Percentiles rank a stretch among this genome's conserved stretches.
phyloP scores from a whole-genome alignment of 306 rosid species.

The Trifolium fragiferum region DNA sequence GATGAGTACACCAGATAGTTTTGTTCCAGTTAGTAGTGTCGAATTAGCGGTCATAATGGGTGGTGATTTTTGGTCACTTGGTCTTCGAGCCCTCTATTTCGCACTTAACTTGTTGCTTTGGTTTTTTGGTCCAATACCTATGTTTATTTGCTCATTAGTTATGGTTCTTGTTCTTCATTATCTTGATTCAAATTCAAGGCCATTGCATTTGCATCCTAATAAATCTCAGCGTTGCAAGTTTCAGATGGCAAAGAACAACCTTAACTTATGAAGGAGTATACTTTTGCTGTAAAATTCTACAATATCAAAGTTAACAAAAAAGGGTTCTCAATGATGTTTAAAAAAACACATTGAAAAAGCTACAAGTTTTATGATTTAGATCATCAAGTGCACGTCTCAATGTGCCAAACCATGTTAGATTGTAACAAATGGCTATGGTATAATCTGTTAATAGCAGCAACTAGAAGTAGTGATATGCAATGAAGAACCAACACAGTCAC shows the following conservation, averaged over 20 bases:
- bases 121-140: conserved; percentile 92
- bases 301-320: not conserved
- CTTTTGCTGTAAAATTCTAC: not conserved
- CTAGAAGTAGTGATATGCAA: not conserved
- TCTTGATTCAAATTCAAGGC: conserved; percentile 69
- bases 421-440: conserved; percentile 8
- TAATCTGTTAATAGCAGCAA: not conserved
- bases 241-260: conserved; percentile 21
- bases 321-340: not conserved
- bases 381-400: not conserved
- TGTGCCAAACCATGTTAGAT: not conserved
- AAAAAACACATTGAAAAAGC: not conserved
- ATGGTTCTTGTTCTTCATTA: conserved; percentile 56
- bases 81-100: conserved; percentile 75
- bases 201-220: conserved; percentile 46
- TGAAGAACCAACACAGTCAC: not conserved
- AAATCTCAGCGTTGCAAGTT: conserved; percentile 11
- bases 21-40: conserved; percentile 56
- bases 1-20: conserved; percentile 62
- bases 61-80: conserved; percentile 78
- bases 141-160: conserved; percentile 62
- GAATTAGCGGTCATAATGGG: conserved; percentile 75
- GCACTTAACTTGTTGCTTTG: conserved; percentile 74
- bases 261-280: conserved; percentile 29
- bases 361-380: conserved; percentile 5